Base-by-base conservation (phyloP, 1,284 basidiomycete species). In the Neolentinus lepideus region DNA sequence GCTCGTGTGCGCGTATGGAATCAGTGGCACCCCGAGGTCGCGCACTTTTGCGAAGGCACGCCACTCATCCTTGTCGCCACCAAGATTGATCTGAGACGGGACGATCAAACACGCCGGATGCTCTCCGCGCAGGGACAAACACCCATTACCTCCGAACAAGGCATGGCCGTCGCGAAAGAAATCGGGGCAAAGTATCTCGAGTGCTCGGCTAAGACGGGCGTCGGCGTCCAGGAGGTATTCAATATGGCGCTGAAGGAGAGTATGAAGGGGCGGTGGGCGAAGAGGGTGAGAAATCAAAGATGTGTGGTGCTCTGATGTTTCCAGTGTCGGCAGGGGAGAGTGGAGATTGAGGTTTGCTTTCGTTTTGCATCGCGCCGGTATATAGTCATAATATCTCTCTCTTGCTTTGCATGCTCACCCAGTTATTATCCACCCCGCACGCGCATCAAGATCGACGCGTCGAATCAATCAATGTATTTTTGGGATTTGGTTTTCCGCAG, bases 1-100 rank as follows among this genome's bases (percentile, higher is more conserved):
- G 16, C 27, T 56, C 33, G 48, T 56, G 25, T 52, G n/a, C n/a
- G n/a, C n/a, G n/a, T n/a, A n/a, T n/a, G n/a, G n/a, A n/a, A n/a
- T 14, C 68, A 96, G 92, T 99, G 96, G 96, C 93, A 88, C 71
- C 94, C 95, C 26, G 96, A 99, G 74, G 92, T 99, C 57, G 88
- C 92, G 38, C 97, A 99, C 71, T 99, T 98, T 67, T 98, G 94
- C 76, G 92, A 95, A 68, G 85, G 84, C 62, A 93, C 94, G 3
- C 97, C 96, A 1, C 79, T 96, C 59, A 85, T 99, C 62, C 81
- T 99, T 27, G 92, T 99, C 51, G 95, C 85, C 25, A 94, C 94
- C 53, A 99, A 99, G 77, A 94, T 79, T 54, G 95, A 99, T 71
- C 77, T 98, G 45, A 85, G 97, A 55, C 72, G 79, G 51, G 96